Base-by-base conservation (phyloP, 768 basidiomycete species). In the Epithele typhae region DNA sequence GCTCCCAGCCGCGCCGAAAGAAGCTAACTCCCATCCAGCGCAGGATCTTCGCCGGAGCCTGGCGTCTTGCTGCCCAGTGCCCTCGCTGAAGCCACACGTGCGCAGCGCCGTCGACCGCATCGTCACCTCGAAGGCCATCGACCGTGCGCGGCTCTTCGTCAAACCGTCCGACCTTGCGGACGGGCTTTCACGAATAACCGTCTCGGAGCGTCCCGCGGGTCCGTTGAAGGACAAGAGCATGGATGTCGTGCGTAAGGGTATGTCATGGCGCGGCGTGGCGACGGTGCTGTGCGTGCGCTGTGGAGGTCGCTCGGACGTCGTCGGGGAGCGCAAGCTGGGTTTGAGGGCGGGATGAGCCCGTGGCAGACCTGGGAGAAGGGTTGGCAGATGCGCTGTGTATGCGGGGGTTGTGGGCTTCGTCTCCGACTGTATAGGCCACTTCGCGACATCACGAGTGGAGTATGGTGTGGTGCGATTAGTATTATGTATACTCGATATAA, bases 141-240 rank as follows among this genome's bases (percentile, higher is more conserved):
- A 83, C 64, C 85, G 83, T 56, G 67, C 85, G 1, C 73, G 71
- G 8, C 67, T 90, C 27, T 90, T 89, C 58, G 75, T 91, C 59
- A 87, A 84, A 58, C 74, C 85, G 2, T 67, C 62, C 9, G 84
- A 90, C 52, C 74, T 90, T n/a, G 68, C 85, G 5, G 83, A 87
- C 54, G 82, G 81, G 6, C 62, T 81, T 18, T 61, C 72, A 10
- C 74, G 65, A 27, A 56, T 80, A 30, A 63, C 66, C 1, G 62
- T 70, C 6, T 47, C 70, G 27, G 71, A 67, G 17, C 33, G 54
- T 17, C 53, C 62, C 27, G 14, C 21, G 60, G 67, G 49, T 64
- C 62, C n/a, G 42, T 24, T 35, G 17, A 72, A 71, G 39, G 69
- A 67, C 18, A 73, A 69, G 45, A 64, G 62, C 25, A 55, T 55